Conservation (phyloP, 306 rosid species). For the Vigna angularis region DNA sequence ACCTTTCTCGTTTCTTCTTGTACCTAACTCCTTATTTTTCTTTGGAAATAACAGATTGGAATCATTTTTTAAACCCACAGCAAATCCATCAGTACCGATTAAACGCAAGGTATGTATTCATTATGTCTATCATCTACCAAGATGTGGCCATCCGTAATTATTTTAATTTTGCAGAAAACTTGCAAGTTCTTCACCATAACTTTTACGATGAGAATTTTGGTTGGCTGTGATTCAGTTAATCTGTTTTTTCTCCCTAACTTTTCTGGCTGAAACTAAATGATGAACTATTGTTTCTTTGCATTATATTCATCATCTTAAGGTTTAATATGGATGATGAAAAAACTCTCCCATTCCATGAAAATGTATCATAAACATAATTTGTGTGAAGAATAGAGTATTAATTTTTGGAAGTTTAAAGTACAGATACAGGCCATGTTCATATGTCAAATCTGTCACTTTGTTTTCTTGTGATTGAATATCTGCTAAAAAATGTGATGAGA, state of each 20-base stretch:
- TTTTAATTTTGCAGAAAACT: slow-evolving; percentile 8
- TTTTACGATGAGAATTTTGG: slow-evolving; percentile 28
- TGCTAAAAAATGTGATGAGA: slow-evolving; percentile 19
- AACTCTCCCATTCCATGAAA: slow-evolving; percentile 13
- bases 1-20: slow-evolving; percentile 26
- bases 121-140: slow-evolving; percentile 31
- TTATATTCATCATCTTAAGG: slow-evolving; percentile 15
- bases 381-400: slow-evolving; percentile 18
- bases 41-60: slow-evolving; percentile 65
- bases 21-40: slow-evolving; percentile 29
- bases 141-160: slow-evolving; percentile 20
- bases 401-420: slow-evolving; percentile 20
- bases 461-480: slow-evolving; percentile 28
- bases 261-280: slow-evolving; percentile 33
- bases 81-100: slow-evolving; percentile 66
- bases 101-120: slow-evolving; percentile 80
- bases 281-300: slow-evolving; percentile 28
- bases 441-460: not conserved
- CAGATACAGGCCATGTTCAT: slow-evolving; percentile 6
- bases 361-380: slow-evolving; percentile 11
- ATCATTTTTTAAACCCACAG: slow-evolving; percentile 86
- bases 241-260: slow-evolving; percentile 22
- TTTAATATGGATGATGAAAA: slow-evolving; percentile 17
- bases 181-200: slow-evolving; percentile 20
- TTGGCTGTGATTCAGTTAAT: slow-evolving; percentile 30